Evolutionary conservation across 2,329 filamentous ascomycete genomes (phyloP), one percentile per base, ranked within the genome.

Genomic region (Exophiala bonariae): DNA sequence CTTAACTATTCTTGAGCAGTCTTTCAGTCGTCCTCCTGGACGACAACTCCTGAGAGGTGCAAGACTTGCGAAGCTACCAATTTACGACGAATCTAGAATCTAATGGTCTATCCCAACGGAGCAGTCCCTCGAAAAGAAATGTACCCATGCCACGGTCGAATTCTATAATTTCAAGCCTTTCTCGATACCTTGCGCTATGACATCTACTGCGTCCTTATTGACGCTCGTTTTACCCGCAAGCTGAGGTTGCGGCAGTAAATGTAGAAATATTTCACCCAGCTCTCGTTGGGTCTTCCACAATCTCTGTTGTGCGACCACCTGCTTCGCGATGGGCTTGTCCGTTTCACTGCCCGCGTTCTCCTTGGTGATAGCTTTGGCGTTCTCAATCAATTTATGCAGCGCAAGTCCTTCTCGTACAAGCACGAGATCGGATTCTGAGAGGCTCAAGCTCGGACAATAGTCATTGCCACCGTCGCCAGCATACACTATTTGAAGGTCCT

Each of bases 401-500:
- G 36, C 36, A 22, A 18, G 20, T 7, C 36, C 36, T 7, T 39
- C 36, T 4, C 36, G 14, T 17, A 39, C 36, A 16, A 39, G 36
- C 13, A 39, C 14, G 8, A 39, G 36, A n/a, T 39, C 36, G 20
- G 14, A n/a, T 4, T 4, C 19, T 7, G 14, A 17, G 9, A 39
- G 36, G 14, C 19, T 22, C n/a, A 39, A n/a, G 8, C 14, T 20
- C 7, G 36, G 36, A 22, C 36, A 39, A 20, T 5, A 39, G 36
- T 39, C 36, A 17, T 39, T 39, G 36, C 14, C 14, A n/a, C 36
- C 36, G 17, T 39, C 36, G 14, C 36, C 36, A 8, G 19, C 17
- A 20, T 39, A 39, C 4, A 39, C 36, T 39, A 17, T 22, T n/a
- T 20, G 14, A 6, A 39, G n/a, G 4, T 39, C 4, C 32, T 35